phyloP scores from a whole-genome alignment of 495 filamentous ascomycete genomes.

The Talaromyces adpressus region DNA sequence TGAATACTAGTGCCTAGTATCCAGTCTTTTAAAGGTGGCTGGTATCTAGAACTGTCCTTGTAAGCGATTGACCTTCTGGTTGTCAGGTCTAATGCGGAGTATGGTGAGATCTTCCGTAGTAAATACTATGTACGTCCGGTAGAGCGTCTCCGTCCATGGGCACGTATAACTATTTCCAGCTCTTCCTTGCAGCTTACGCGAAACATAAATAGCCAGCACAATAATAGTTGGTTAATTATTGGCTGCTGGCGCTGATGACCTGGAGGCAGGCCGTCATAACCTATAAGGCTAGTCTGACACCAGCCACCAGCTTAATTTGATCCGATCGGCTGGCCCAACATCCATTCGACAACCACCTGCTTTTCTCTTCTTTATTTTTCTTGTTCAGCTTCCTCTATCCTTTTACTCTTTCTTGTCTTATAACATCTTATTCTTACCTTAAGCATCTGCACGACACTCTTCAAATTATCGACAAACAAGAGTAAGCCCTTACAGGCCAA shows the following conservation, averaged over 20 bases:
- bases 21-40: too few relatives aligned
- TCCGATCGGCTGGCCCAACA: constrained; percentile 8
- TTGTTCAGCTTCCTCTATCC: not conserved
- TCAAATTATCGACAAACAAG: not conserved
- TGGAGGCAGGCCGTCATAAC: too few relatives aligned
- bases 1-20: too few relatives aligned
- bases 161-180: too few relatives aligned
- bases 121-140: too few relatives aligned
- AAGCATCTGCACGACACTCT: not conserved
- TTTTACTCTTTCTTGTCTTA: not conserved
- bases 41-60: too few relatives aligned
- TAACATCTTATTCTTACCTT: too few relatives aligned
- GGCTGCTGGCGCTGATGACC: not conserved
- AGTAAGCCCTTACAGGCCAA: not conserved
- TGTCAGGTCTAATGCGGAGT: too few relatives aligned
- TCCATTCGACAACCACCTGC: constrained; percentile 16
- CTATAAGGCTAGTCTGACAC: not conserved
- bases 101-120: too few relatives aligned
- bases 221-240: not conserved
- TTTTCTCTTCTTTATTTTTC: constrained; percentile 13
- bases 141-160: too few relatives aligned
- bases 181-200: not conserved
- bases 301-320: constrained; percentile 7
- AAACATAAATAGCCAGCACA: not conserved
- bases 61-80: too few relatives aligned